Evolutionary conservation across 2,329 filamentous ascomycete genomes (phyloP), one percentile per base, ranked within the genome.

Genomic region (Ceratocystiopsis minuta): DNA sequence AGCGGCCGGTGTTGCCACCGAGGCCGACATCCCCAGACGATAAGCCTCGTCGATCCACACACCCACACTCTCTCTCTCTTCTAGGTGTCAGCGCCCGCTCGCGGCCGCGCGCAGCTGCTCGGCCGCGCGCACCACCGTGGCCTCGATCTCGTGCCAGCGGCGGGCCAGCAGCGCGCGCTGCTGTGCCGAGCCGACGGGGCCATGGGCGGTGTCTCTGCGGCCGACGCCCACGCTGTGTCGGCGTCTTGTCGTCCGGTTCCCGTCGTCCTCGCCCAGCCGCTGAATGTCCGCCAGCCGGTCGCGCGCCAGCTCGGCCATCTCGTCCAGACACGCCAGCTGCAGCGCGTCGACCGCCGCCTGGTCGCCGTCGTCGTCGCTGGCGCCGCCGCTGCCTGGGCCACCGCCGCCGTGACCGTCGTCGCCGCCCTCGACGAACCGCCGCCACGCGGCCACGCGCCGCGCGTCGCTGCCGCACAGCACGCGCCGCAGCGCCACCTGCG

Each of bases 401-500:
- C 24, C 28, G 20, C 14, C 18, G 15, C 37, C 39, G 17, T 37
- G 43, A 18, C 38, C 37, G 28, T 45, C 41, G 10, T 43, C 41
- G 16, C 38, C 43, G 16, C 39, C 38, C 9, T 43, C 44, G 39
- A 49, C 44, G 32, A 46, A 48, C 18, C 34, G 41, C 39, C 20
- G 45, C 50, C 50, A 51, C 14, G 42, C 44, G 6, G 42, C 18
- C 13, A 37, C 34, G n/a, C 38, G 36, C 16, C 40, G 41, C 14
- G 33, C 38, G 10, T 36, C 36, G 6, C 34, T 14, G 5, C 46
- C 45, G 34, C 38, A 41, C 31, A 50, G 40, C 31, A 50, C 34
- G 7, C 48, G 49, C 12, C 51, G 45, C 41, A 51, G 42, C 1
- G 51, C 49, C 10, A 52, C 48, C 40, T 51, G 46, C 5, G 51